Percentiles rank a stretch among this genome's conserved stretches.
Conservation (phyloP, 306 rosid species). For the Fagus crenata region DNA sequence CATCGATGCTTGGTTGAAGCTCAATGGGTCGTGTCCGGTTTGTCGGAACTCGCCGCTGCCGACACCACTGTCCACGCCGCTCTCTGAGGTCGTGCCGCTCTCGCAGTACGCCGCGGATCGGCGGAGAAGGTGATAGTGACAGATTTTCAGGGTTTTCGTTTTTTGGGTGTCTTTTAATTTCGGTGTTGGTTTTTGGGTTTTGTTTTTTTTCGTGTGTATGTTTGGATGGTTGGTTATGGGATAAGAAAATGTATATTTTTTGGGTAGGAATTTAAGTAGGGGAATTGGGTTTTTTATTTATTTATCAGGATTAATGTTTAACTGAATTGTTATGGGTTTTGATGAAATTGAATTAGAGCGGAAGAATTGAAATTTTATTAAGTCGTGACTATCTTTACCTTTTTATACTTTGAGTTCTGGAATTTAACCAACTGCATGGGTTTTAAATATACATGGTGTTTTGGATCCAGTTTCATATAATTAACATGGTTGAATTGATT, state of each 20-base stretch:
- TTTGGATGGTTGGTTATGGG: background rate
- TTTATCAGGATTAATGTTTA: background rate
- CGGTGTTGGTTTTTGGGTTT: slow-evolving; percentile 6
- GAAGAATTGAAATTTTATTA: too few relatives aligned
- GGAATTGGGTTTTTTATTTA: background rate
- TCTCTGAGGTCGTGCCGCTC: slow-evolving; percentile 88
- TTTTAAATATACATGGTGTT: too few relatives aligned
- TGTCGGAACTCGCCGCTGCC: slow-evolving; percentile 94
- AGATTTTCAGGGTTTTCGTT: background rate
- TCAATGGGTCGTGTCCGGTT: slow-evolving; percentile 91
- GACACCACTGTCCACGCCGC: slow-evolving; percentile 79
- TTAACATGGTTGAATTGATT: too few relatives aligned
- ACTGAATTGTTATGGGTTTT: background rate
- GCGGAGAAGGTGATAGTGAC: slow-evolving; percentile 42
- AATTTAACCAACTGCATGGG: too few relatives aligned
- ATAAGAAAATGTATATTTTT: slow-evolving; percentile 15
- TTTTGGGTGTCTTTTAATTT: background rate
- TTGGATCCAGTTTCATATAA: too few relatives aligned
- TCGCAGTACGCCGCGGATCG: slow-evolving; percentile 73
- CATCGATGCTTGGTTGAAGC: slow-evolving; percentile 86
- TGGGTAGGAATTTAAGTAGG: background rate
- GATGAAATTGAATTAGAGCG: too few relatives aligned
- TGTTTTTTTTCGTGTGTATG: too few relatives aligned
- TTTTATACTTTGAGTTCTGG: too few relatives aligned
- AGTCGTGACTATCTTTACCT: too few relatives aligned